Conservation (phyloP, 371 early-diverging fungal genomes). For the Mucor sp. region DNA sequence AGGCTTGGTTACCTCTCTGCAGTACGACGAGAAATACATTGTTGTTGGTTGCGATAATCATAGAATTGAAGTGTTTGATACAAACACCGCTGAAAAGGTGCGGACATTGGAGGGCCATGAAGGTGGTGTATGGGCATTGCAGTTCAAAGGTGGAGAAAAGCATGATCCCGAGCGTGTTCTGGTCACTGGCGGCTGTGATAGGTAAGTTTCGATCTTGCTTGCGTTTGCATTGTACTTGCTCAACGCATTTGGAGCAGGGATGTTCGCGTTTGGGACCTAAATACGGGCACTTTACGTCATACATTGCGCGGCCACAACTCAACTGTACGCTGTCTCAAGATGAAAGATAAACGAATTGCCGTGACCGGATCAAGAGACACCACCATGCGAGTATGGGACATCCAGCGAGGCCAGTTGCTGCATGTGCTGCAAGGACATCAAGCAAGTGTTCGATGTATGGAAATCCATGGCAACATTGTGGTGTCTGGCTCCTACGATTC, state of each 20-base stretch:
- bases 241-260: slow-evolving; percentile 38
- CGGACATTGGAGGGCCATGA: slow-evolving; percentile 84
- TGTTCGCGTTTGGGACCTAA: slow-evolving; percentile 90
- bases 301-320: slow-evolving; percentile 88
- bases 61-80: slow-evolving; percentile 84
- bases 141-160: slow-evolving; percentile 66
- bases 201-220: slow-evolving; percentile 40
- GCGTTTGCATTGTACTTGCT: neutral
- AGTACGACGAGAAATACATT: slow-evolving; percentile 85
- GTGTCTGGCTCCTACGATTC: slow-evolving; percentile 92
- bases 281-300: slow-evolving; percentile 72
- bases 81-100: slow-evolving; percentile 64
- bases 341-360: slow-evolving; percentile 66
- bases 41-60: slow-evolving; percentile 87
- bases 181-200: slow-evolving; percentile 81
- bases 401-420: slow-evolving; percentile 64
- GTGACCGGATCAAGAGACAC: slow-evolving; percentile 93
- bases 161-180: slow-evolving; percentile 70
- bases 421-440: slow-evolving; percentile 76
- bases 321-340: slow-evolving; percentile 89
- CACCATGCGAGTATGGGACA: slow-evolving; percentile 81
- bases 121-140: slow-evolving; percentile 96
- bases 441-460: slow-evolving; percentile 84
- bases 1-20: slow-evolving; percentile 84
- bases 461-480: slow-evolving; percentile 72